A percentile compares a stretch with the other conserved stretches of the same genome.
Evolutionary conservation across 1,284 basidiomycete genomes (phyloP).

Genomic region (Moesziomyces sp.): DNA sequence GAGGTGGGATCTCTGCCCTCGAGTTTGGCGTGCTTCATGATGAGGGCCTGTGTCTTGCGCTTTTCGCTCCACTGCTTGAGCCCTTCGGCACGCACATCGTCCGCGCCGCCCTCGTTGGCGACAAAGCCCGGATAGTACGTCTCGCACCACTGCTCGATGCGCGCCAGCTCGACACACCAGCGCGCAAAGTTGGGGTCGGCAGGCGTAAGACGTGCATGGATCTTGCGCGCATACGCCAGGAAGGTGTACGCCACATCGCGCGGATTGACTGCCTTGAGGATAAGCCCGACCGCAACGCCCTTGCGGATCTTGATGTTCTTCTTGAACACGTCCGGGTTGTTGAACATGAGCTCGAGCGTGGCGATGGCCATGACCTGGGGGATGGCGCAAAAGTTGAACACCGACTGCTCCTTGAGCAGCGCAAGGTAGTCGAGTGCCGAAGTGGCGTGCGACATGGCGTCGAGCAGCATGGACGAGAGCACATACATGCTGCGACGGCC

Average conservation of each 20-base stretch:
- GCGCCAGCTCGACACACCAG: slow-evolving; percentile 61
- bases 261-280: slow-evolving; percentile 89
- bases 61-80: slow-evolving; percentile 46
- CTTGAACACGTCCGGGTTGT: slow-evolving; percentile 90
- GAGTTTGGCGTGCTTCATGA: slow-evolving; percentile 20
- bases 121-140: slow-evolving; percentile 63
- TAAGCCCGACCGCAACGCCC: slow-evolving; percentile 86
- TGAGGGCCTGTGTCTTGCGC: slow-evolving; percentile 26
- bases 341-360: slow-evolving; percentile 88
- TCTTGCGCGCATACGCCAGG: slow-evolving; percentile 81
- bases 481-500: slow-evolving; percentile 60
- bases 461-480: slow-evolving; percentile 83
- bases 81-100: slow-evolving; percentile 47
- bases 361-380: slow-evolving; percentile 97
- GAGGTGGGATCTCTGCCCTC: slow-evolving; percentile 3
- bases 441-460: slow-evolving; percentile 85
- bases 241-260: slow-evolving; percentile 91
- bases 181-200: slow-evolving; percentile 82
- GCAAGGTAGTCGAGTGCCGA: slow-evolving; percentile 91
- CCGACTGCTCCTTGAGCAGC: slow-evolving; percentile 86
- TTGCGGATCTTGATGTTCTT: slow-evolving; percentile 95
- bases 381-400: slow-evolving; percentile 97
- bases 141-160: slow-evolving; percentile 66
- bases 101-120: slow-evolving; percentile 20
- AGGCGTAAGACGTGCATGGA: slow-evolving; percentile 82